phyloP scores from a whole-genome alignment of 2,329 filamentous ascomycete species.

The Hypoxylon sp. region DNA sequence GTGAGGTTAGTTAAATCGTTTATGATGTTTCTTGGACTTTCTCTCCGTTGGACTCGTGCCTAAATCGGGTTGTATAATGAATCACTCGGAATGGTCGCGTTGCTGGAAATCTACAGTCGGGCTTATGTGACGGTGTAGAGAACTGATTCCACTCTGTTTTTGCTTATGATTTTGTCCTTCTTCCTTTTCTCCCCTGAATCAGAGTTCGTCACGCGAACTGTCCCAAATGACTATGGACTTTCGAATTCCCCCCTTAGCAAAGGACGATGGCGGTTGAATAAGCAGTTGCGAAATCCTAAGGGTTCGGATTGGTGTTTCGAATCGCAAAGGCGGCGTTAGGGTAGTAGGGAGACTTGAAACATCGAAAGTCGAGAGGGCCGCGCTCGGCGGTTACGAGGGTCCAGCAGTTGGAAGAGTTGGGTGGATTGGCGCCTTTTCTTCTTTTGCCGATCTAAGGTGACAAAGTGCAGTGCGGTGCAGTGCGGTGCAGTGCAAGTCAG shows the following conservation, averaged over 20 bases:
- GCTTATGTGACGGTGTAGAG: not conserved
- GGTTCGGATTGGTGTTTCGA: slow-evolving; percentile 24
- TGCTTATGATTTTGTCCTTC: not conserved
- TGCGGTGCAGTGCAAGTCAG: slow-evolving; percentile 20
- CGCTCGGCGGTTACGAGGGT: slow-evolving; percentile 35
- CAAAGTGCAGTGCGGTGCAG: not conserved
- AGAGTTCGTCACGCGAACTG: slow-evolving; percentile 21
- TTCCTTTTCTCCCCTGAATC: slow-evolving; percentile 15
- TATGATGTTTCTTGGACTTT: slow-evolving; percentile 15
- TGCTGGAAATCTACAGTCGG: slow-evolving; percentile 6
- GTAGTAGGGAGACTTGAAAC: slow-evolving; percentile 34
- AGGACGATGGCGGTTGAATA: slow-evolving; percentile 8
- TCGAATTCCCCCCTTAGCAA: slow-evolving; percentile 4
- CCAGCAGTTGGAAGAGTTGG: slow-evolving; percentile 14
- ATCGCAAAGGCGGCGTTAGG: slow-evolving; percentile 26
- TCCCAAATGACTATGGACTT: slow-evolving; percentile 17
- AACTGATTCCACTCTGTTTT: too few species aligned
- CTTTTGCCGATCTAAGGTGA: slow-evolving; percentile 16
- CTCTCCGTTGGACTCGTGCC: slow-evolving; percentile 17
- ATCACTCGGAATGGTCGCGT: slow-evolving; percentile 3
- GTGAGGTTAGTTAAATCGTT: slow-evolving; percentile 21
- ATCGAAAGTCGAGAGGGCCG: slow-evolving; percentile 29
- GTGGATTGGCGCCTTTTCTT: slow-evolving; percentile 18
- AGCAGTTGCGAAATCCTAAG: slow-evolving; percentile 28
- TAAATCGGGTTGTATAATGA: slow-evolving; percentile 9